phyloP scores from a whole-genome alignment of 2,329 filamentous ascomycete species.

The Monosporascus sp. region DNA sequence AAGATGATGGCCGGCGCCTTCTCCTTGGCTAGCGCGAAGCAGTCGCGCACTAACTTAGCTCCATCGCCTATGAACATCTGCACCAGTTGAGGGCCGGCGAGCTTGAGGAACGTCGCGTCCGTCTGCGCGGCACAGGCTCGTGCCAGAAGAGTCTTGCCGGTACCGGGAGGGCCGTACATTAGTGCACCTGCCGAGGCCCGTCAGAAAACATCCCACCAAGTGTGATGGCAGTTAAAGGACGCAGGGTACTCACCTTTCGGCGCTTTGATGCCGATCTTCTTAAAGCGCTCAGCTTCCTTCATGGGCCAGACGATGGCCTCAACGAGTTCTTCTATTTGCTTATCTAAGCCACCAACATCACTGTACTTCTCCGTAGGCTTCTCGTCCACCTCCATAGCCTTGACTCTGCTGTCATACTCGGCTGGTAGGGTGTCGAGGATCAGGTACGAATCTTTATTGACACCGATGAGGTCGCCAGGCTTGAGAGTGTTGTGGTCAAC shows the following conservation, averaged over 20 bases:
- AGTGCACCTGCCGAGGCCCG: constrained; percentile 63
- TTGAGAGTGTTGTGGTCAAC: constrained; percentile 94
- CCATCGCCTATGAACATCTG: constrained; percentile 99
- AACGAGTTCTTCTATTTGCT: constrained; percentile 98
- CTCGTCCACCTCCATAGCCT: constrained; percentile 99
- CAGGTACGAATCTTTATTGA: constrained; percentile 98
- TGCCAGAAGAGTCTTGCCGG: constrained; percentile 85
- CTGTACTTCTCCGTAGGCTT: constrained; percentile 99
- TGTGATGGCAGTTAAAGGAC: background rate
- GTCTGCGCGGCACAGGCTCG: constrained; percentile 96
- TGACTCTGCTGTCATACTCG: constrained; percentile 97
- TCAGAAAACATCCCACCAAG: constrained; percentile 5
- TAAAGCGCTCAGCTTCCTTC: constrained; percentile 98
- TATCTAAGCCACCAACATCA: constrained; percentile 94
- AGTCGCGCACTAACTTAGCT: constrained; percentile 94
- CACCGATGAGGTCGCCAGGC: constrained; percentile 92
- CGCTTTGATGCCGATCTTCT: constrained; percentile 99
- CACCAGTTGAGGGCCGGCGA: constrained; percentile 93
- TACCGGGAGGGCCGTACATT: constrained; percentile 94
- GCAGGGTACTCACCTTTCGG: constrained; percentile 70
- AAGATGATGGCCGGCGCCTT: constrained; percentile 99
- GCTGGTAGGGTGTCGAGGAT: constrained; percentile 94
- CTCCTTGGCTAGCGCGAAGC: constrained; percentile 95
- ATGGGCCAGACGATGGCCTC: constrained; percentile 99
- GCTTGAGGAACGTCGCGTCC: constrained; percentile 96